Base-by-base conservation (phyloP, 2,329 filamentous ascomycete genomes). In the Sordariomycetes sp. region DNA sequence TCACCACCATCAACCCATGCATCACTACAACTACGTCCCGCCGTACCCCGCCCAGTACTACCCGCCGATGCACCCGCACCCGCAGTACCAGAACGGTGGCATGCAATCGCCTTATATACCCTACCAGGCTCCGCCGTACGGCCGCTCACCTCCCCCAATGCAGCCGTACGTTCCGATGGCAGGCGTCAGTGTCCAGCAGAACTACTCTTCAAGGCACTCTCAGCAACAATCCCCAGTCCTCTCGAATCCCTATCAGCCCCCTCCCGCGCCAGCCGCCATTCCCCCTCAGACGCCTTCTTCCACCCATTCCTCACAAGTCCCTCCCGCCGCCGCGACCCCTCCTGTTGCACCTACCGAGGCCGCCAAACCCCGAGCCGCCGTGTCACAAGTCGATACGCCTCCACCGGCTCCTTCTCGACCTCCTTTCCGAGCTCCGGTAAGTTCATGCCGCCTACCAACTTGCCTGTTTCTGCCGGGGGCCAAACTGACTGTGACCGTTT, bases 211-310 rank as follows among this genome's bases (percentile, higher is more conserved):
- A 51, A 48, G 57, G 32, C 73, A 76, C 66, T 71, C 64, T 72
- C 75, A 46, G 18, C 40, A 79, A 58, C 74, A 74, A 35, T 81
- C 79, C 56, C 79, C 80, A n/a, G 76, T 72, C 54, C 70, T 81
- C 68, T 75, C 80, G 58, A 77, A 83, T 59, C 73, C 85, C 61
- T 78, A 83, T 72, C 78, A 83, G 67, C 73, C 79, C 67, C 72
- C 82, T 67, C 70, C 72, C 34, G 68, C 70, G 20, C 71, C 76
- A 28, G 68, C 73, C 58, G 70, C 76, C 20, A 67, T 74, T 48
- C 71, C 71, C 59, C 72, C 78, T 22, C 76, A 77, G 35, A 81
- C 80, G 11, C 80, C 80, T 3, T 78, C 78, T 4, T 82, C 80
- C 18, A 77, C 77, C 20, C 74, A 78, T 16, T 58, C 57, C 25